phyloP scores from a whole-genome alignment of 2,329 filamentous ascomycete genomes.

The Penicillium aurantiogriseum region DNA sequence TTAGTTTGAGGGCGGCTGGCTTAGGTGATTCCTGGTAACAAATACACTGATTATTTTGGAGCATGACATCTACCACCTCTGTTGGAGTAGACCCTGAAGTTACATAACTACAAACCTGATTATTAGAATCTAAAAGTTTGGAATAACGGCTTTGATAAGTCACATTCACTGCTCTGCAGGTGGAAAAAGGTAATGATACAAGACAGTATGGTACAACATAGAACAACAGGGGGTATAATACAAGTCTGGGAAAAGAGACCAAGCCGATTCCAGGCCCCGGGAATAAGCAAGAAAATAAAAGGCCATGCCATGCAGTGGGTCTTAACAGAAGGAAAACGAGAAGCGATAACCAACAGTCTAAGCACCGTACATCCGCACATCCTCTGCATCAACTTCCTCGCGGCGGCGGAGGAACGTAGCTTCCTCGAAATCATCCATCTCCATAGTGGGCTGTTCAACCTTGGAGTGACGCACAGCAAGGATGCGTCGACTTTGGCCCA shows the following conservation, averaged over 20 bases:
- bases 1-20: too few relatives aligned
- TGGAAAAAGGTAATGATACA: background rate
- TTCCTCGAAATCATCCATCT: conserved; percentile 34
- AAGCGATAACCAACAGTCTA: conserved; percentile 11
- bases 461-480: conserved; percentile 13
- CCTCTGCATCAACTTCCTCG: conserved; percentile 25
- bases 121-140: background rate
- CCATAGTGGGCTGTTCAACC: conserved; percentile 24
- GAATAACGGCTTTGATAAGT: background rate
- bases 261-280: background rate
- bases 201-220: background rate
- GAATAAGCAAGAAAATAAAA: background rate
- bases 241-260: background rate
- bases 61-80: too few relatives aligned
- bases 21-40: background rate
- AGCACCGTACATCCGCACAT: conserved; percentile 36
- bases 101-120: background rate
- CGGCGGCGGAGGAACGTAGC: conserved; percentile 4
- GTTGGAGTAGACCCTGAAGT: background rate
- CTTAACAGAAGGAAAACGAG: background rate
- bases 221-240: conserved; percentile 6
- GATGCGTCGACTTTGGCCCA: conserved; percentile 30
- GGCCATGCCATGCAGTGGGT: background rate
- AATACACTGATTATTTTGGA: background rate
- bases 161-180: background rate